Evolutionary conservation across 805 yeast species (phyloP).

Genomic region (Phaffomyces antillensis): DNA sequence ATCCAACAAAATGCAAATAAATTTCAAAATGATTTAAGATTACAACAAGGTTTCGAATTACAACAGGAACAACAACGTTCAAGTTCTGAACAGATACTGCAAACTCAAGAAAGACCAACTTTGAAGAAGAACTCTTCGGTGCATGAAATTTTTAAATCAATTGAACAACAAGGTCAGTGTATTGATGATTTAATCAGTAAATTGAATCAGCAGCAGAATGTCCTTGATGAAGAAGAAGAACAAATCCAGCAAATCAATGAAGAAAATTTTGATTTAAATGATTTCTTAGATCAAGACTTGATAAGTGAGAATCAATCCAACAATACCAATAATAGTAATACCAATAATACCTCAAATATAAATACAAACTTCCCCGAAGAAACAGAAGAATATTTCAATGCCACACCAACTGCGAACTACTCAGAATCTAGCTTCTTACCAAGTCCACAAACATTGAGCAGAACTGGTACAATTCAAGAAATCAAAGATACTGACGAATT

Average conservation of each 20-base stretch:
- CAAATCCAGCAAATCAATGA: neutral
- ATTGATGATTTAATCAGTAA: conserved; percentile 20
- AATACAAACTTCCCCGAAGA: too few relatives aligned
- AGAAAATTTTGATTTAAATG: conserved; percentile 18
- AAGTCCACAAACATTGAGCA: neutral
- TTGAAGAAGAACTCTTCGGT: neutral
- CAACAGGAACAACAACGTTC: neutral
- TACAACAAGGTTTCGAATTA: neutral
- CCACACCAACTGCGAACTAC: neutral
- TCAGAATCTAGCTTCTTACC: neutral
- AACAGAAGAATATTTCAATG: neutral
- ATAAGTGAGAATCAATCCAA: neutral
- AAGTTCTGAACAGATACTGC: too few relatives aligned
- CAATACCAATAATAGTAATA: too few relatives aligned
- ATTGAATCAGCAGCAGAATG: conserved; percentile 9
- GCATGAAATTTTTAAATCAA: conserved; percentile 15
- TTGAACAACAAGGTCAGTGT: conserved; percentile 21
- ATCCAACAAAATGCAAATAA: neutral
- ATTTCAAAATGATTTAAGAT: neutral
- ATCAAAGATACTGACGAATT: conserved; percentile 3
- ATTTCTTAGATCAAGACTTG: conserved; percentile 14
- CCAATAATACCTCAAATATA: too few relatives aligned
- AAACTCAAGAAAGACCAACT: neutral
- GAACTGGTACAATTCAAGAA: conserved; percentile 4
- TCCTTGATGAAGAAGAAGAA: too few relatives aligned